These are phyloP conservation scores for Udeniomyces megalosporus DNA, from an alignment of 768 basidiomycete species.

Conservation along the genomic window DNA sequence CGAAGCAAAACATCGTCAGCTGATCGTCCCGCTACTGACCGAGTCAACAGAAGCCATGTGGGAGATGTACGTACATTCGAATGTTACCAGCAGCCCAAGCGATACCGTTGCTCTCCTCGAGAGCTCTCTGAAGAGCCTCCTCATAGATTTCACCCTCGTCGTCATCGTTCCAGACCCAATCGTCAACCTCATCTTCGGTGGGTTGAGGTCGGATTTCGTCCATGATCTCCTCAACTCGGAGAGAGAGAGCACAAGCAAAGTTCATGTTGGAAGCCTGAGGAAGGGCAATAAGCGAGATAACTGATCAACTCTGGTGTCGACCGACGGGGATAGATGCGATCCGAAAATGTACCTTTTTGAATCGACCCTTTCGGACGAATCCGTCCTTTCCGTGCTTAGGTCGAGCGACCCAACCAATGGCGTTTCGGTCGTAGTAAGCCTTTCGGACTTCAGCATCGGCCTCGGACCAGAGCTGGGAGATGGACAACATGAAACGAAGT, in stretches of 20 bases:
- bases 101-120: constrained; percentile 47
- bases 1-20: no score
- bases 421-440: constrained; percentile 50
- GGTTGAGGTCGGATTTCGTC: constrained; percentile 35
- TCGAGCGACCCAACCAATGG: constrained; percentile 70
- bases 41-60: not conserved
- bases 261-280: constrained; percentile 66
- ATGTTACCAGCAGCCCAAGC: constrained; percentile 57
- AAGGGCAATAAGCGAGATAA: not conserved
- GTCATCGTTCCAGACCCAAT: constrained; percentile 48
- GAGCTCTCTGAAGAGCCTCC: constrained; percentile 50
- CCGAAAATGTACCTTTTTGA: constrained; percentile 47
- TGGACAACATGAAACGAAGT: no score
- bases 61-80: constrained; percentile 34
- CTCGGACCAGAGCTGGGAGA: constrained; percentile 25
- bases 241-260: constrained; percentile 52
- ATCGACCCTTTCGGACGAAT: constrained; percentile 66
- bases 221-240: constrained; percentile 42
- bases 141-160: constrained; percentile 52
- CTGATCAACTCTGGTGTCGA: not conserved
- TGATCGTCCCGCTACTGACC: no score
- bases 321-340: no score
- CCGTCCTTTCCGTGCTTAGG: constrained; percentile 55
- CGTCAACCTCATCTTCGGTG: constrained; percentile 30
- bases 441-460: constrained; percentile 52